Percentiles rank a stretch among this genome's conserved stretches.
These are phyloP conservation scores for Elsinoe batatas DNA, from an alignment of 2,329 filamentous ascomycete genomes.

Conservation along the genomic window DNA sequence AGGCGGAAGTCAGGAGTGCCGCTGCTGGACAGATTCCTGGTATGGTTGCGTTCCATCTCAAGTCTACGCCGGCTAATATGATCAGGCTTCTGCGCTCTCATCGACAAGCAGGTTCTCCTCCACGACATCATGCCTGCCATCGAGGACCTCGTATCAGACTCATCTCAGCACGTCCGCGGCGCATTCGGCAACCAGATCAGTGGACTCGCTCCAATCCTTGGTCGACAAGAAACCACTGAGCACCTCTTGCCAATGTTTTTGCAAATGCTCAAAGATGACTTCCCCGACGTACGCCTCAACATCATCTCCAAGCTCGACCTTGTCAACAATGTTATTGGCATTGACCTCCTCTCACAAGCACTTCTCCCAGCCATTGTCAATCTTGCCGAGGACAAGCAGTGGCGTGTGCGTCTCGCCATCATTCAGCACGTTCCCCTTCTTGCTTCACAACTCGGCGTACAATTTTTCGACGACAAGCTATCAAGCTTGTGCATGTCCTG, in stretches of 20 bases:
- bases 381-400: conserved; percentile 97
- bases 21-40: conserved; percentile 94
- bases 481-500: conserved; percentile 95
- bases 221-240: conserved; percentile 95
- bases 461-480: conserved; percentile 98
- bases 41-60: conserved; percentile 29
- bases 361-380: conserved; percentile 95
- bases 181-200: conserved; percentile 95
- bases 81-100: conserved; percentile 77
- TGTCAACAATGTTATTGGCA: conserved; percentile 97
- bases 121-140: conserved; percentile 95
- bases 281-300: conserved; percentile 93
- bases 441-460: conserved; percentile 86
- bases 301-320: conserved; percentile 99
- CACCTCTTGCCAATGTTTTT: conserved; percentile 98
- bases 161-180: conserved; percentile 91
- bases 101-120: conserved; percentile 78
- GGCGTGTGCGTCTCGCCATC: conserved; percentile 93
- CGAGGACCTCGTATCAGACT: conserved; percentile 91
- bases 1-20: conserved; percentile 93
- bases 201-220: conserved; percentile 88
- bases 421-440: conserved; percentile 98
- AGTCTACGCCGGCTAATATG: conserved; percentile 21
- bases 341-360: conserved; percentile 91
- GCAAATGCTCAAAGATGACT: conserved; percentile 98